Conservation (phyloP, 1,284 basidiomycete species). For the Leccinum pachyderme region DNA sequence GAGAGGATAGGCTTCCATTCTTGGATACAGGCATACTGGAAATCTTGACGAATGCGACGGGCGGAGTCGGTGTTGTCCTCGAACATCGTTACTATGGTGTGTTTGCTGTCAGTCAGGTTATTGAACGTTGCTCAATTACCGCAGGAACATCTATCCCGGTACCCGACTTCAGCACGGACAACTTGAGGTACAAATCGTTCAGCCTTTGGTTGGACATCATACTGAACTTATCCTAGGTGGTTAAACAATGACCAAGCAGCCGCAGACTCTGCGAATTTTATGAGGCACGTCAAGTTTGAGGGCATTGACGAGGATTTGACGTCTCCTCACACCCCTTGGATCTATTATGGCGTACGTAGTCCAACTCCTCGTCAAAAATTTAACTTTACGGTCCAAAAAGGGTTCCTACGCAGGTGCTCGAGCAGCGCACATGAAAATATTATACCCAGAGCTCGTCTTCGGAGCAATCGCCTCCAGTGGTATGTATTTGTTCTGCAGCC, state of each 20-base stretch:
- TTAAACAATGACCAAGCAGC: slow-evolving; percentile 87
- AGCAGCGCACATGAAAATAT: slow-evolving; percentile 86
- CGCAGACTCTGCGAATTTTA: slow-evolving; percentile 92
- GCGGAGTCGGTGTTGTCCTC: slow-evolving; percentile 84
- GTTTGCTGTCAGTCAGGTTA: slow-evolving; percentile 19
- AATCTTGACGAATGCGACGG: slow-evolving; percentile 79
- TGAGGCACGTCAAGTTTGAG: slow-evolving; percentile 74
- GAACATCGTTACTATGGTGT: slow-evolving; percentile 88
- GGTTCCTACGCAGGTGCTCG: slow-evolving; percentile 92
- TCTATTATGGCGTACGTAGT: slow-evolving; percentile 86
- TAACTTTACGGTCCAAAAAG: slow-evolving; percentile 35
- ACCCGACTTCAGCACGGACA: slow-evolving; percentile 75
- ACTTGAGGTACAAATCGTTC: slow-evolving; percentile 49
- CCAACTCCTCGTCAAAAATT: not conserved
- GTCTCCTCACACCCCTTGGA: slow-evolving; percentile 77
- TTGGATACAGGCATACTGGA: slow-evolving; percentile 84
- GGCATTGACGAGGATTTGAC: slow-evolving; percentile 72
- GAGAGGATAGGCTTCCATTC: slow-evolving; percentile 67
- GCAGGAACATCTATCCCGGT: slow-evolving; percentile 82
- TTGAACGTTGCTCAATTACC: slow-evolving; percentile 1
- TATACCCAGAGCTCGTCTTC: slow-evolving; percentile 86
- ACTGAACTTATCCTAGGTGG: slow-evolving; percentile 50
- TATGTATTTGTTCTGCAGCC: slow-evolving; percentile 32
- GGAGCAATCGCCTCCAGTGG: slow-evolving; percentile 92
- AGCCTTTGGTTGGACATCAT: not conserved